These are phyloP conservation scores for Penicillium sp. DNA, from an alignment of 2,329 filamentous ascomycete species.

Conservation along the genomic window DNA sequence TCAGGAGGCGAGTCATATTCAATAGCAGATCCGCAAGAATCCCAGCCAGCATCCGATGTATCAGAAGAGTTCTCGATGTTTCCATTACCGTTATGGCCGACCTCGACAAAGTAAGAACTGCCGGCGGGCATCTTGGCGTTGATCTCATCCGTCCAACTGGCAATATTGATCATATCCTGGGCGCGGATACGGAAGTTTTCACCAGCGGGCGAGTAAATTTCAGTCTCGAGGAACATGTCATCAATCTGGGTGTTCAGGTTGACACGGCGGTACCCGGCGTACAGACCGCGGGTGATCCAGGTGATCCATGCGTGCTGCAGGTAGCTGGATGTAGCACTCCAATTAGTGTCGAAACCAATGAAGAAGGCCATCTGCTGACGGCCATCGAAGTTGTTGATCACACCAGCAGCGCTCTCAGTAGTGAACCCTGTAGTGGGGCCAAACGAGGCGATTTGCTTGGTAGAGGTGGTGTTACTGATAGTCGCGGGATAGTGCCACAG, in stretches of 20 bases:
- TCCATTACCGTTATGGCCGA: conserved; percentile 51
- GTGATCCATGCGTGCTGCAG: conserved; percentile 56
- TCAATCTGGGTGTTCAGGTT: conserved; percentile 53
- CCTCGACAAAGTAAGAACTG: conserved; percentile 46
- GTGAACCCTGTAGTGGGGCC: conserved; percentile 37
- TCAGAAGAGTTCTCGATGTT: conserved; percentile 38
- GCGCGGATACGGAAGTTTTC: conserved; percentile 44
- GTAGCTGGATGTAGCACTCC: conserved; percentile 49
- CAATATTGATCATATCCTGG: conserved; percentile 42
- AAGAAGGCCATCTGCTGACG: conserved; percentile 58
- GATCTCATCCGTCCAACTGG: conserved; percentile 36
- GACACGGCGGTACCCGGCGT: conserved; percentile 49
- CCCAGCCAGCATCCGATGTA: conserved; percentile 13
- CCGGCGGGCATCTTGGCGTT: conserved; percentile 44
- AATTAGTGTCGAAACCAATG: conserved; percentile 45
- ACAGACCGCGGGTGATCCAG: conserved; percentile 52
- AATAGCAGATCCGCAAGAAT: conserved; percentile 34
- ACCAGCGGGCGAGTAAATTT: conserved; percentile 43
- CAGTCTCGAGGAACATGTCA: conserved; percentile 52
- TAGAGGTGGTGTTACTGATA: conserved; percentile 46
- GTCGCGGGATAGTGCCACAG: conserved; percentile 53
- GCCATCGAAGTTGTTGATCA: conserved; percentile 51
- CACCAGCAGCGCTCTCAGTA: conserved; percentile 44
- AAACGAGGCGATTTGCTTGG: conserved; percentile 50
- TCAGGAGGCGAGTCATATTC: conserved; percentile 41